These are phyloP conservation scores for Coemansia sp. DNA, from an alignment of 192 early-diverging fungal genomes.

Conservation along the genomic window DNA sequence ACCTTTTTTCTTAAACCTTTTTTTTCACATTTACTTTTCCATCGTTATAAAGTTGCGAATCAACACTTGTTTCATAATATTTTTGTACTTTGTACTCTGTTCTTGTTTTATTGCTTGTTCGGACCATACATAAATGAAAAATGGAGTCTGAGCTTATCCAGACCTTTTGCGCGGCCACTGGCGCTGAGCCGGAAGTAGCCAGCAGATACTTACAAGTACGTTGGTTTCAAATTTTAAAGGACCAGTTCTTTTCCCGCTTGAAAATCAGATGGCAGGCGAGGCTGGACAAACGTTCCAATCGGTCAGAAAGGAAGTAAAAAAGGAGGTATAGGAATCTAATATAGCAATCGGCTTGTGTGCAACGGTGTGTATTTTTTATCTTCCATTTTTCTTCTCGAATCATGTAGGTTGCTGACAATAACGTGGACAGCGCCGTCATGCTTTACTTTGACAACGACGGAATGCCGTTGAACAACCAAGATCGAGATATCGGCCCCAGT, in stretches of 20 bases:
- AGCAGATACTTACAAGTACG: conserved; percentile 61
- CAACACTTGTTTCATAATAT: background rate
- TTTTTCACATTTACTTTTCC: background rate
- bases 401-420: conserved; percentile 70
- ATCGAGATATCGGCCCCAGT: conserved; percentile 3
- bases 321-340: too few relatives aligned
- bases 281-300: too few relatives aligned
- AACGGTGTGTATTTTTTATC: background rate
- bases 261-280: background rate
- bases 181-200: conserved; percentile 71
- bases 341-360: too few relatives aligned
- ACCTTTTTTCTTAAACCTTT: background rate
- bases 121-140: background rate
- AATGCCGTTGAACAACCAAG: conserved; percentile 50
- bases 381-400: background rate
- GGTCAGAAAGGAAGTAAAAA: too few relatives aligned
- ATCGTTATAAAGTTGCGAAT: conserved; percentile 1
- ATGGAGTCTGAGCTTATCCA: conserved; percentile 44
- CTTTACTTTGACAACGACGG: conserved; percentile 86
- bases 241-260: background rate
- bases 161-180: conserved; percentile 72
- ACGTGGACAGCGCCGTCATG: conserved; percentile 74
- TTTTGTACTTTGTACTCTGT: background rate
- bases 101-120: conserved; percentile 1
- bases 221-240: background rate